Evolutionary conservation across 2,329 filamentous ascomycete genomes (phyloP).

Genomic region (Plectosphaerella plurivora): DNA sequence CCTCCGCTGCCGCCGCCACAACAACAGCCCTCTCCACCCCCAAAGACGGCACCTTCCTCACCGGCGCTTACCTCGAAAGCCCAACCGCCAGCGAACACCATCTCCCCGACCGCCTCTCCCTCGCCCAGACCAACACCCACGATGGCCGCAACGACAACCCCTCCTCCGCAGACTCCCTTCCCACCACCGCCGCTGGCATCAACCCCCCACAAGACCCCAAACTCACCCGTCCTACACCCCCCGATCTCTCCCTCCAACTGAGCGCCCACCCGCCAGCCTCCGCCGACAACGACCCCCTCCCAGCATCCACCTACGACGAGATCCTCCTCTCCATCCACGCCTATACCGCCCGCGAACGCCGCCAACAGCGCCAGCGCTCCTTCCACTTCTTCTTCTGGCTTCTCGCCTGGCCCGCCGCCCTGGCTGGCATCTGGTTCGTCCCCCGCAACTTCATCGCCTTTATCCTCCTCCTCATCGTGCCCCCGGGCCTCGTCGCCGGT

Average conservation of each 20-base stretch:
- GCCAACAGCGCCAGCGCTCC: slow-evolving; percentile 68
- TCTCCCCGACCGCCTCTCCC: slow-evolving; percentile 1
- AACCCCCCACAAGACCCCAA: not conserved
- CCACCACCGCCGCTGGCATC: slow-evolving; percentile 14
- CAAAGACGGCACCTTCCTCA: slow-evolving; percentile 13
- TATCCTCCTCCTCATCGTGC: slow-evolving; percentile 72
- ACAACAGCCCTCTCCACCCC: slow-evolving; percentile 2
- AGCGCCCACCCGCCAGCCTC: slow-evolving; percentile 14
- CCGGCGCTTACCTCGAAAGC: slow-evolving; percentile 32
- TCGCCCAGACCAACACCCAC: not conserved
- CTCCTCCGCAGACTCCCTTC: slow-evolving; percentile 11
- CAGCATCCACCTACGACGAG: slow-evolving; percentile 44
- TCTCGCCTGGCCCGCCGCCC: slow-evolving; percentile 65
- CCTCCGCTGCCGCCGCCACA: slow-evolving; percentile 5
- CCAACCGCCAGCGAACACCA: slow-evolving; percentile 24
- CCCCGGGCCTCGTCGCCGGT: slow-evolving; percentile 71
- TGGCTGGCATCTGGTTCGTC: slow-evolving; percentile 83
- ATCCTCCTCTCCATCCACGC: slow-evolving; percentile 66
- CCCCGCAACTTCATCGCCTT: slow-evolving; percentile 69
- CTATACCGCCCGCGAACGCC: slow-evolving; percentile 67
- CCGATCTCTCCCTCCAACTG: slow-evolving; percentile 26
- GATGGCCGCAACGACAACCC: slow-evolving; percentile 6
- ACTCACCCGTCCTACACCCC: not conserved
- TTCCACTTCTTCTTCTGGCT: slow-evolving; percentile 69
- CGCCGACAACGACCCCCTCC: slow-evolving; percentile 14